Conservation (phyloP, 805 yeast genomes). For the Barnettozyma sp. region DNA sequence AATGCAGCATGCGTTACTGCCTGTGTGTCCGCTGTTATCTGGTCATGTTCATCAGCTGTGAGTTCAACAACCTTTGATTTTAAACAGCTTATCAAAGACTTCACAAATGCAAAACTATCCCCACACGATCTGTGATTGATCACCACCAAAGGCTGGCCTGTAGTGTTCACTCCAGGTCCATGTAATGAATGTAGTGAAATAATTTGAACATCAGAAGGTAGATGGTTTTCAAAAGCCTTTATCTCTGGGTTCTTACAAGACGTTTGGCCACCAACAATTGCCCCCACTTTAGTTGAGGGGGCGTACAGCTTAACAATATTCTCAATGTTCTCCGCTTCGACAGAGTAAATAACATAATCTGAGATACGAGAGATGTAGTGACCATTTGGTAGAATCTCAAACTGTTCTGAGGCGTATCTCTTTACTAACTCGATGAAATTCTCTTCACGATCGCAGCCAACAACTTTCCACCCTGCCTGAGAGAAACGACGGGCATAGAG, state of each 20-base stretch:
- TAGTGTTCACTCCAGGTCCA: constrained; percentile 85
- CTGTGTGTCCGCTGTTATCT: constrained; percentile 95
- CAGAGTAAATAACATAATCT: constrained; percentile 84
- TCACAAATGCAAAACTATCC: constrained; percentile 54
- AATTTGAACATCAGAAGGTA: constrained; percentile 78
- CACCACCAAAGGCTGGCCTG: constrained; percentile 88
- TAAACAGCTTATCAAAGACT: constrained; percentile 59
- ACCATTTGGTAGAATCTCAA: constrained; percentile 68
- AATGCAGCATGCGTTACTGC: constrained; percentile 98
- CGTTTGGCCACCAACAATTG: constrained; percentile 97
- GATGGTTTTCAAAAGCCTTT: constrained; percentile 65
- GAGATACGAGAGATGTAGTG: constrained; percentile 73
- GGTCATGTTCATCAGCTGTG: constrained; percentile 85
- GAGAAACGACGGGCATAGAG: constrained; percentile 76
- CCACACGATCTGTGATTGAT: constrained; percentile 62
- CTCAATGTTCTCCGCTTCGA: constrained; percentile 82
- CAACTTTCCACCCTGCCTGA: constrained; percentile 81
- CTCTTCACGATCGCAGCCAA: constrained; percentile 82
- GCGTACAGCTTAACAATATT: constrained; percentile 72
- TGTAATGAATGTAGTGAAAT: constrained; percentile 87
- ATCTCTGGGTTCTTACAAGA: constrained; percentile 92
- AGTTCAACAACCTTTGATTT: constrained; percentile 71
- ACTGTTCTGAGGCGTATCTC: constrained; percentile 35
- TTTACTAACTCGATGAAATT: constrained; percentile 38
- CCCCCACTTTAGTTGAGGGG: constrained; percentile 79